Percentiles rank a stretch among this genome's conserved stretches.
phyloP scores from a whole-genome alignment of 1,284 basidiomycete species.

The Malassezia cuniculi region DNA sequence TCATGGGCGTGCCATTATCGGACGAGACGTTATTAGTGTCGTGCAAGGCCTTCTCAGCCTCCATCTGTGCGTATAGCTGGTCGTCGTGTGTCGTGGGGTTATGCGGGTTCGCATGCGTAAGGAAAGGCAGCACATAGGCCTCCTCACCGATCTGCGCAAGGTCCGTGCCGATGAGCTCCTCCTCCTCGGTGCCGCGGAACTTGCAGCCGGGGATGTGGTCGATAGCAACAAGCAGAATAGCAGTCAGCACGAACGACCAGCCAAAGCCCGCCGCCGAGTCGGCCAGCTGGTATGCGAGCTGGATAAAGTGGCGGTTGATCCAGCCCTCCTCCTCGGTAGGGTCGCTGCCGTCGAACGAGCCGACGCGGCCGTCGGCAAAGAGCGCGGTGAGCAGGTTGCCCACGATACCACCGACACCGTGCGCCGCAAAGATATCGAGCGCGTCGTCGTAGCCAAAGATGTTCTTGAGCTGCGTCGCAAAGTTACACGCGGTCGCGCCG shows the following conservation, averaged over 20 bases:
- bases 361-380: constrained; percentile 75
- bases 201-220: constrained; percentile 77
- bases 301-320: constrained; percentile 65
- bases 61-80: no score
- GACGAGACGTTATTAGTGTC: no score
- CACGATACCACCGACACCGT: constrained; percentile 73
- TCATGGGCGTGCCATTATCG: no score
- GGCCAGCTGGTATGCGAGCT: constrained; percentile 70
- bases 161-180: constrained; percentile 83
- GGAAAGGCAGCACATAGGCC: constrained; percentile 12
- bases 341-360: constrained; percentile 65
- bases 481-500: constrained; percentile 75
- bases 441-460: constrained; percentile 46
- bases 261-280: constrained; percentile 52
- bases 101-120: constrained; percentile 1
- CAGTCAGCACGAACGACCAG: constrained; percentile 34
- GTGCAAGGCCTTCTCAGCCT: no score
- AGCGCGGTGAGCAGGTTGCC: constrained; percentile 74
- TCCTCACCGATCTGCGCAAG: constrained; percentile 79
- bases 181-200: constrained; percentile 65
- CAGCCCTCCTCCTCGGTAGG: constrained; percentile 58
- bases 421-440: constrained; percentile 67
- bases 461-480: constrained; percentile 81
- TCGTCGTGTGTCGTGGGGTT: no score
- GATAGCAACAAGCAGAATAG: constrained; percentile 78